A percentile compares a stretch with the other conserved stretches of the same genome.
These are phyloP conservation scores for Erodium chrysanthum DNA, from an alignment of 441 rosid species.

Conservation along the genomic window DNA sequence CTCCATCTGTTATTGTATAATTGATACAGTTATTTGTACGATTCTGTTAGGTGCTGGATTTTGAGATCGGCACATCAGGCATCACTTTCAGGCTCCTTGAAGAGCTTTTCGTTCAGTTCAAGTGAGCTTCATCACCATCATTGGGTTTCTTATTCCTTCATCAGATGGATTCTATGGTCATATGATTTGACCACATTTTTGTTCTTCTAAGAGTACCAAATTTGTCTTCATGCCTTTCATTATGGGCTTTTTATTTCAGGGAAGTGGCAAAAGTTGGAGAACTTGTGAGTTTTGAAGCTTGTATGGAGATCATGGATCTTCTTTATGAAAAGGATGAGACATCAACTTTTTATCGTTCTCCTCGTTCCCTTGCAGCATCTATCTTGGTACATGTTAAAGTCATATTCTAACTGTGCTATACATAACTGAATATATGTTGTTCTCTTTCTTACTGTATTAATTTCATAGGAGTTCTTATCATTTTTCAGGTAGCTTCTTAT, in stretches of 20 bases:
- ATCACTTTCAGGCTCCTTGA: constrained; percentile 46
- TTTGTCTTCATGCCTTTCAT: neutral
- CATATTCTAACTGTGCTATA: constrained; percentile 6
- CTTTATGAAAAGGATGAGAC: constrained; percentile 65
- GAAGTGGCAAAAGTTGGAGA: constrained; percentile 63
- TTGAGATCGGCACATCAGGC: constrained; percentile 56
- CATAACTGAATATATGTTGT: constrained; percentile 1
- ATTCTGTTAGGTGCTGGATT: constrained; percentile 41
- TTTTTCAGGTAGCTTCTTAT: constrained; percentile 57
- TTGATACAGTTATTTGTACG: neutral
- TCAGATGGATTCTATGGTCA: neutral
- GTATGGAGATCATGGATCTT: constrained; percentile 84
- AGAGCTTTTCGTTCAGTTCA: constrained; percentile 48
- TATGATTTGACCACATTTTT: constrained; percentile 5
- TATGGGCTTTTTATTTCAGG: constrained; percentile 24
- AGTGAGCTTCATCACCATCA: constrained; percentile 28
- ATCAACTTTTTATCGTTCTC: constrained; percentile 37
- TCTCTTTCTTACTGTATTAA: neutral
- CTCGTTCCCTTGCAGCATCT: constrained; percentile 59
- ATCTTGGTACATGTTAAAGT: constrained; percentile 39
- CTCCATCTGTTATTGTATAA: neutral
- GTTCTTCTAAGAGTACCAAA: neutral
- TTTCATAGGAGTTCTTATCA: constrained; percentile 19
- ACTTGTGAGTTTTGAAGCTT: constrained; percentile 52
- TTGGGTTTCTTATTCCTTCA: constrained; percentile 4